Percentiles rank a stretch among this genome's conserved stretches.
Evolutionary conservation across 1,139 yeast species (phyloP).

Genomic region (Suhomyces bolitotheri): DNA sequence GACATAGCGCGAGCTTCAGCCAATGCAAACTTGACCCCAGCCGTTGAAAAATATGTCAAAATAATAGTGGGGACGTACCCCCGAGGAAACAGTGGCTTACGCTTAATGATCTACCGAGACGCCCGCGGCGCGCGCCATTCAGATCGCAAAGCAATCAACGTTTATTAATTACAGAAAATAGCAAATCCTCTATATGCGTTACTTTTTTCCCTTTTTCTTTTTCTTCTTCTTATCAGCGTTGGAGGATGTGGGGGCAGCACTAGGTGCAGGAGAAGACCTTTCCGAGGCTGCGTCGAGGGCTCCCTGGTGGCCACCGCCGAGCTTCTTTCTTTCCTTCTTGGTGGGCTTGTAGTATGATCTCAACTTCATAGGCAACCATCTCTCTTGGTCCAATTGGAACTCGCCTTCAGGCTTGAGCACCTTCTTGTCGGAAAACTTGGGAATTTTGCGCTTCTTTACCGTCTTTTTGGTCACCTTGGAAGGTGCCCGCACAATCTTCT

Average conservation of each 20-base stretch:
- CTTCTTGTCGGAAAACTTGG: constrained; percentile 43
- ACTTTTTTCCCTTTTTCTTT: constrained; percentile 53
- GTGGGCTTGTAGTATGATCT: constrained; percentile 82
- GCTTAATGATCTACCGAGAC: no score
- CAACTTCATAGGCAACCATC: constrained; percentile 90
- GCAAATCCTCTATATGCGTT: no score
- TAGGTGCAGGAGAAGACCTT: constrained; percentile 20
- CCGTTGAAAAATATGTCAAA: no score
- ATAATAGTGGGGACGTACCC: no score
- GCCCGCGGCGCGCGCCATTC: no score
- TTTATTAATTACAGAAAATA: no score
- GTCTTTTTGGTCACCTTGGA: constrained; percentile 27
- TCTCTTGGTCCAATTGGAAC: constrained; percentile 51
- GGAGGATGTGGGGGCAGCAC: constrained; percentile 21
- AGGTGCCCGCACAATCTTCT: constrained; percentile 8
- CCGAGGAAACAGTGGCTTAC: no score
- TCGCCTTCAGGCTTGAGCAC: constrained; percentile 33
- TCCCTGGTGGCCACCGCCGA: constrained; percentile 70
- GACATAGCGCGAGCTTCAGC: no score
- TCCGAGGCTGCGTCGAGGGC: constrained; percentile 53
- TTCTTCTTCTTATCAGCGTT: constrained; percentile 42
- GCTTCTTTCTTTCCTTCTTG: constrained; percentile 56
- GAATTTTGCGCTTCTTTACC: constrained; percentile 28
- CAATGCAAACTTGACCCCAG: no score
- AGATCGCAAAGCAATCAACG: no score